phyloP scores from a whole-genome alignment of 306 rosid genomes.

The Prunus mume region DNA sequence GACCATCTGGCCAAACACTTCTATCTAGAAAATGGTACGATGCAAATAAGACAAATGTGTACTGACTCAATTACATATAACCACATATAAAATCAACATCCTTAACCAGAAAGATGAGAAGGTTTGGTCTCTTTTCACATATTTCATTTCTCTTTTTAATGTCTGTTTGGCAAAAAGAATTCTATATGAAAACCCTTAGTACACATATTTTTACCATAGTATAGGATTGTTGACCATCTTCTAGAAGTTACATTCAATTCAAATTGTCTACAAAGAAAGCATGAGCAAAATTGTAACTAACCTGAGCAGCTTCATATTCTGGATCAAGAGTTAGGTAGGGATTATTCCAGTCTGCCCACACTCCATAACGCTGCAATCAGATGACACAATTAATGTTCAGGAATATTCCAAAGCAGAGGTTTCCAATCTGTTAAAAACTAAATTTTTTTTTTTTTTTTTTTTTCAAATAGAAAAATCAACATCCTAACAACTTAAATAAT shows the following conservation, averaged over 20 bases:
- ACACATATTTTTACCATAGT: background rate
- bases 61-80: background rate
- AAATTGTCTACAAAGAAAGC: constrained; percentile 10
- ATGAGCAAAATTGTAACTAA: constrained; percentile 46
- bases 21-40: constrained; percentile 60
- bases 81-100: background rate
- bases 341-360: constrained; percentile 99
- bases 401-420: constrained; percentile 1
- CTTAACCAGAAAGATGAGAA: background rate
- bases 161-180: background rate
- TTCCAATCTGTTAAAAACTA: background rate
- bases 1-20: constrained; percentile 98
- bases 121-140: background rate
- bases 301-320: constrained; percentile 99
- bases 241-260: constrained; percentile 15
- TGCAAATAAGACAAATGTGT: constrained; percentile 3
- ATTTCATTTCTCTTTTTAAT: background rate
- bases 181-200: background rate
- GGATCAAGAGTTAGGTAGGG: constrained; percentile 92
- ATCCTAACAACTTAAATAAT: background rate
- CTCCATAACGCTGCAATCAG: constrained; percentile 86
- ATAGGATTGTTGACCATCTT: background rate
- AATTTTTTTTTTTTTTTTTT: background rate
- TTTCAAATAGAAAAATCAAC: background rate
- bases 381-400: constrained; percentile 33